These are phyloP conservation scores for Elaeagnus macrophylla DNA, from an alignment of 306 rosid species.

Conservation along the genomic window DNA sequence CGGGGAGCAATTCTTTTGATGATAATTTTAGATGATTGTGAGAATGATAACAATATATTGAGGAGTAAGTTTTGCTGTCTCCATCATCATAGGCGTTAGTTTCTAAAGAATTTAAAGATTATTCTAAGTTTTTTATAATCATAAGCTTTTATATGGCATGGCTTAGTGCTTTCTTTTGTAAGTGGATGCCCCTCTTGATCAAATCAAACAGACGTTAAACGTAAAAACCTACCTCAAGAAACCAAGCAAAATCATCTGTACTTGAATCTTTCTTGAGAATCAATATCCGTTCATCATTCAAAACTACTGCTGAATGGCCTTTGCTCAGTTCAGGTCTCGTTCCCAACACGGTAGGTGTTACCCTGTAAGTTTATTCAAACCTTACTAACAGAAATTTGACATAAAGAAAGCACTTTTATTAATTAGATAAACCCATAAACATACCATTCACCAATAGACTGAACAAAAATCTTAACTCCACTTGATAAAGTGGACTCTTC, in stretches of 20 bases:
- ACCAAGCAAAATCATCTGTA: slow-evolving; percentile 64
- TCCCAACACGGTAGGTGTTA: slow-evolving; percentile 62
- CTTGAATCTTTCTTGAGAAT: slow-evolving; percentile 57
- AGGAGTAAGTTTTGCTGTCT: too few relatives aligned
- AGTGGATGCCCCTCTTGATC: too few relatives aligned
- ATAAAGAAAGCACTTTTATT: slow-evolving; percentile 5
- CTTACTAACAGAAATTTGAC: slow-evolving; percentile 29
- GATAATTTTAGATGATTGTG: too few relatives aligned
- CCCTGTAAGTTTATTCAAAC: slow-evolving; percentile 42
- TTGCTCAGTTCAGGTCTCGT: slow-evolving; percentile 54
- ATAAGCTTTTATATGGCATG: too few relatives aligned
- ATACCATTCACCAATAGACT: slow-evolving; percentile 55
- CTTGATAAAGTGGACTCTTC: slow-evolving; percentile 51
- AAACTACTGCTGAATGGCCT: slow-evolving; percentile 64
- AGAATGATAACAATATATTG: too few relatives aligned
- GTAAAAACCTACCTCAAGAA: slow-evolving; percentile 72
- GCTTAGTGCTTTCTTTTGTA: too few relatives aligned
- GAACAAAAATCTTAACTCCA: slow-evolving; percentile 73
- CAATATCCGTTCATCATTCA: slow-evolving; percentile 50
- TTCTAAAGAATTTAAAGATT: too few relatives aligned
- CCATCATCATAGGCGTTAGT: too few relatives aligned
- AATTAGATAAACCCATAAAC: slow-evolving; percentile 25
- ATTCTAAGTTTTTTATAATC: background rate
- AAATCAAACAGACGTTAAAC: too few relatives aligned
- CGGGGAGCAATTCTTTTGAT: too few relatives aligned